phyloP scores from a whole-genome alignment of 768 basidiomycete species.

The Leccinum incarnatum region DNA sequence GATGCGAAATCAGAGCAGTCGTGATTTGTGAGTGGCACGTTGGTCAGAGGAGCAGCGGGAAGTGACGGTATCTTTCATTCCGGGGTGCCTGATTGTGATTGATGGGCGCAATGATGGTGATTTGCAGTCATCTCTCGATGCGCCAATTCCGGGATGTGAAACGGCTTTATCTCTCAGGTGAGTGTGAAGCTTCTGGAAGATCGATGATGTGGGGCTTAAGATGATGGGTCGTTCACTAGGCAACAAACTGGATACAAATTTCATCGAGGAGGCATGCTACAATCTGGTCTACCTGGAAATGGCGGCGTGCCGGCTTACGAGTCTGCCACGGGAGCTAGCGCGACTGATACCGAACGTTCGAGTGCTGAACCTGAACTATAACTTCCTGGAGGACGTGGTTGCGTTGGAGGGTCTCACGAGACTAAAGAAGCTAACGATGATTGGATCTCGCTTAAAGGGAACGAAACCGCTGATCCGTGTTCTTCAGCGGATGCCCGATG shows the following conservation, averaged over 20 bases:
- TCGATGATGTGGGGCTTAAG: slow-evolving; percentile 13
- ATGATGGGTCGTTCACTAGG: slow-evolving; percentile 46
- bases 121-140: slow-evolving; percentile 40
- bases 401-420: slow-evolving; percentile 68
- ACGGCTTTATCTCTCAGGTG: slow-evolving; percentile 92
- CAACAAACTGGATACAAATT: slow-evolving; percentile 61
- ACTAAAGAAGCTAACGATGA: slow-evolving; percentile 80
- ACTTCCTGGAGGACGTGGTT: slow-evolving; percentile 79
- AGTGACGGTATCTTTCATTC: slow-evolving; percentile 39
- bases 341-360: slow-evolving; percentile 78
- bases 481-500: slow-evolving; percentile 66
- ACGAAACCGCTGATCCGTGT: slow-evolving; percentile 72
- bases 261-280: slow-evolving; percentile 75
- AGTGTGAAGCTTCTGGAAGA: slow-evolving; percentile 33
- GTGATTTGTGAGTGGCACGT: slow-evolving; percentile 60
- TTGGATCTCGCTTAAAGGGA: slow-evolving; percentile 78
- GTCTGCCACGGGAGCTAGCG: slow-evolving; percentile 67
- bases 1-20: slow-evolving; percentile 82
- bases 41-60: slow-evolving; percentile 25
- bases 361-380: slow-evolving; percentile 94
- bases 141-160: slow-evolving; percentile 89
- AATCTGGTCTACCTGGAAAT: slow-evolving; percentile 90
- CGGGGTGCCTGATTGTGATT: slow-evolving; percentile 37
- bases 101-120: slow-evolving; percentile 34
- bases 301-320: slow-evolving; percentile 78